A percentile compares a stretch with the other conserved stretches of the same genome.
These are phyloP conservation scores for Mucor racemosus DNA, from an alignment of 371 early-diverging fungal genomes.

Conservation along the genomic window DNA sequence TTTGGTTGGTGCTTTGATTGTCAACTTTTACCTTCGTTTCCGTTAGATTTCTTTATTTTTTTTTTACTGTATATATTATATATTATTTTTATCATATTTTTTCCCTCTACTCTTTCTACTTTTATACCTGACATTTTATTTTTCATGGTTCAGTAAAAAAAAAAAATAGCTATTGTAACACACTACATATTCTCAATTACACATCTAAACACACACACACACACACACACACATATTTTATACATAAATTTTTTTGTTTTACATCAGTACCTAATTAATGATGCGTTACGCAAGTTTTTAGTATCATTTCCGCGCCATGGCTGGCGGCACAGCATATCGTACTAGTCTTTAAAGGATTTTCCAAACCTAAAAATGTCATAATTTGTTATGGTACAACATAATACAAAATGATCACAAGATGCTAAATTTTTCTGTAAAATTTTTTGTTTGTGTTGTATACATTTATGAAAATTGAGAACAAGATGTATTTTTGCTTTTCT, in stretches of 20 bases:
- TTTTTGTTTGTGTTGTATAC: neutral
- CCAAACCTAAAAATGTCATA: neutral
- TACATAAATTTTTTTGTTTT: too few relatives aligned
- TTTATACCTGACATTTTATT: neutral
- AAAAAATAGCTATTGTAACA: too few relatives aligned
- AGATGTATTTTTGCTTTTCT: too few relatives aligned
- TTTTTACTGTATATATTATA: constrained; percentile 1
- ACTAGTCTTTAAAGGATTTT: neutral
- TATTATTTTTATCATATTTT: neutral
- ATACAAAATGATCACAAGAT: neutral
- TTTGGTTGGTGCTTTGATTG: constrained; percentile 68
- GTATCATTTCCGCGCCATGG: neutral
- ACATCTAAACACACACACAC: too few relatives aligned
- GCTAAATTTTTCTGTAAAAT: neutral
- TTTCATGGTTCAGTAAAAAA: neutral
- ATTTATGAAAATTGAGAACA: too few relatives aligned
- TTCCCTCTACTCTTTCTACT: neutral
- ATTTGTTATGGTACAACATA: neutral
- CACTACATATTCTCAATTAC: too few relatives aligned
- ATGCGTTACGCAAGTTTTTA: too few relatives aligned
- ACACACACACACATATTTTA: neutral
- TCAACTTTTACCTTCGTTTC: constrained; percentile 46
- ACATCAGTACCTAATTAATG: too few relatives aligned
- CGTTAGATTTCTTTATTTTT: constrained; percentile 43
- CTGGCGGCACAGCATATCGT: neutral